Evolutionary conservation across 2,329 filamentous ascomycete genomes (phyloP), one percentile per base, ranked within the genome.

Genomic region (Pseudophaeomoniella oleicola): DNA sequence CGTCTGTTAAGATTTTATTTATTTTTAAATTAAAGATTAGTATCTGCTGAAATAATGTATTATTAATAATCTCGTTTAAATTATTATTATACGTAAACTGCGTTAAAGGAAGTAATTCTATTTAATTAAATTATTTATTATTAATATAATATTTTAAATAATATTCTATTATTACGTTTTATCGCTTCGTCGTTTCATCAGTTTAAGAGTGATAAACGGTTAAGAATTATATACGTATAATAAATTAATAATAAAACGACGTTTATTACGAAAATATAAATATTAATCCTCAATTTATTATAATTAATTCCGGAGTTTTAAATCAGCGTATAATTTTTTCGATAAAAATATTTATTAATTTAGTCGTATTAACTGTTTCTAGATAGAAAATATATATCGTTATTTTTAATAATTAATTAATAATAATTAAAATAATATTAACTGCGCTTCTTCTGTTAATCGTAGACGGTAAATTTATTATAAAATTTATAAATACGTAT

Each of bases 11-110:
- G 13, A 32, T 19, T 36, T 40, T 15, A 17, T 10, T 16, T 35
- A 38, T 27, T 30, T 22, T 17, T 40, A 10, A 22, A 40, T 41
- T 17, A 30, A 31, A 3, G 18, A 14, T 19, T 31, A 31, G 27
- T 44, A 41, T 19, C 16, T 40, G 10, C 32, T 14, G 22, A 29
- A 14, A 34, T 44, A 33, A 14, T 36, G 19, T 3, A 44, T 37
- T 31, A 38, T 18, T n/a, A 37, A 16, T 18, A 45, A 40, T 32
- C n/a, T n/a, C n/a, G n/a, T n/a, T n/a, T n/a, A n/a, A n/a, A n/a
- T n/a, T n/a, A n/a, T n/a, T n/a, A n/a, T n/a, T n/a, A n/a, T n/a
- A n/a, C n/a, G n/a, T n/a, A n/a, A n/a, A n/a, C n/a, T n/a, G n/a
- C n/a, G n/a, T n/a, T n/a, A n/a, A n/a, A n/a, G n/a, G n/a, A n/a